Conservation (phyloP, 208 protist species). For the Leishmania arabica region DNA sequence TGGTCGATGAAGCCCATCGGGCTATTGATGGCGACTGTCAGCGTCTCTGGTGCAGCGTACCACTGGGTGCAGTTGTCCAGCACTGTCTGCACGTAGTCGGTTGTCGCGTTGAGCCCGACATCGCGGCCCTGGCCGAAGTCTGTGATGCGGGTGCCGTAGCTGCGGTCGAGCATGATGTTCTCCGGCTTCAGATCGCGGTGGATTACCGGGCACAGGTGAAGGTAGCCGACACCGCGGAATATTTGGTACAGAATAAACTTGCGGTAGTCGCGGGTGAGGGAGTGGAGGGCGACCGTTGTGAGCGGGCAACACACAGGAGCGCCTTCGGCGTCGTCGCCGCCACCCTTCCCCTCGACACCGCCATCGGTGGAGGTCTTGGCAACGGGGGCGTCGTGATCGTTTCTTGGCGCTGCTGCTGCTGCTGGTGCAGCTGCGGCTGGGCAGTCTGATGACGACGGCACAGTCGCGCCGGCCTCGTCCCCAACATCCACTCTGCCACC, state of each 20-base stretch:
- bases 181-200: conserved; percentile 94
- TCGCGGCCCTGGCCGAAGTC: conserved; percentile 98
- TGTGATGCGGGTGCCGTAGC: conserved; percentile 93
- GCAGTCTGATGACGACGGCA: background rate
- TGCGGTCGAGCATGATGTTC: conserved; percentile 91
- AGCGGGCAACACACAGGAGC: conserved; percentile 33
- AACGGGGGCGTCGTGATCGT: conserved; percentile 1
- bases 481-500: background rate
- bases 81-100: conserved; percentile 57
- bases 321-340: background rate
- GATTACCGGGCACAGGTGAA: conserved; percentile 88
- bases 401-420: background rate
- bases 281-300: conserved; percentile 70
- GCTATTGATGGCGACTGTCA: conserved; percentile 75
- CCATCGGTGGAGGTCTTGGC: background rate
- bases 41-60: conserved; percentile 98
- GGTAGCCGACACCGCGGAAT: conserved; percentile 95
- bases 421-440: background rate
- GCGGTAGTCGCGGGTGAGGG: conserved; percentile 96
- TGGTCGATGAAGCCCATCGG: conserved; percentile 84
- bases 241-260: conserved; percentile 97
- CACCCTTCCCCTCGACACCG: background rate
- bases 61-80: conserved; percentile 93
- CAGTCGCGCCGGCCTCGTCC: background rate
- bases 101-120: conserved; percentile 42